These are phyloP conservation scores for Pascua guehoae DNA, from an alignment of 1,284 basidiomycete genomes.

Conservation along the genomic window DNA sequence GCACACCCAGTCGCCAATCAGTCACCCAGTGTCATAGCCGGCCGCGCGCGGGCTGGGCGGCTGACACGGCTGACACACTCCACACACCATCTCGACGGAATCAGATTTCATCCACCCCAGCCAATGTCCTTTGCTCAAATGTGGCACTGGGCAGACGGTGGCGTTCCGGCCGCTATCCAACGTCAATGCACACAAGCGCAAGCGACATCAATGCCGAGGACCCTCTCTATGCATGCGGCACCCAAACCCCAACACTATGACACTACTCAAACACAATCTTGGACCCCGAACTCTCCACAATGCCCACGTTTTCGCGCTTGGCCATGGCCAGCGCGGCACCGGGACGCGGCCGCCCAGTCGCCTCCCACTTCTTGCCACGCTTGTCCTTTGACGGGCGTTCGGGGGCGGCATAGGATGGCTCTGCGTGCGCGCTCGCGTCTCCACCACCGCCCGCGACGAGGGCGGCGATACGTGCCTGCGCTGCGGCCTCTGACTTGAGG, in stretches of 20 bases:
- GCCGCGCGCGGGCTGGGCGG: too few relatives aligned
- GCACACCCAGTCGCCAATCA: too few relatives aligned
- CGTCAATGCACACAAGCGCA: neutral
- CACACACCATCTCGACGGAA: neutral
- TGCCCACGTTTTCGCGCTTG: constrained; percentile 76
- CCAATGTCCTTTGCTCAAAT: too few relatives aligned
- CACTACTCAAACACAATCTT: constrained; percentile 71
- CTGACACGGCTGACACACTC: too few relatives aligned
- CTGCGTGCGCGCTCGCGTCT: neutral
- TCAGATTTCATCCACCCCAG: neutral
- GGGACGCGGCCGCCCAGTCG: constrained; percentile 63
- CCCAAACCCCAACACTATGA: neutral
- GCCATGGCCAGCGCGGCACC: constrained; percentile 88
- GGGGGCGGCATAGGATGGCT: neutral
- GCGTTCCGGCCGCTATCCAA: too few relatives aligned
- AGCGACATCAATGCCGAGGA: neutral
- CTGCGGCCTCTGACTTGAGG: constrained; percentile 12
- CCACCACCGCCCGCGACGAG: constrained; percentile 12
- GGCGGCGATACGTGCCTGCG: constrained; percentile 14
- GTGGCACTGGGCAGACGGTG: too few relatives aligned
- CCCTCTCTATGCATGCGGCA: neutral
- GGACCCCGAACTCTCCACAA: constrained; percentile 67
- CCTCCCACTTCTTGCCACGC: constrained; percentile 48
- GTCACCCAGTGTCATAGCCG: too few relatives aligned
- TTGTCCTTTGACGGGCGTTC: constrained; percentile 10